phyloP scores from a whole-genome alignment of 208 protist genomes.

The Novymonas esmeraldas region DNA sequence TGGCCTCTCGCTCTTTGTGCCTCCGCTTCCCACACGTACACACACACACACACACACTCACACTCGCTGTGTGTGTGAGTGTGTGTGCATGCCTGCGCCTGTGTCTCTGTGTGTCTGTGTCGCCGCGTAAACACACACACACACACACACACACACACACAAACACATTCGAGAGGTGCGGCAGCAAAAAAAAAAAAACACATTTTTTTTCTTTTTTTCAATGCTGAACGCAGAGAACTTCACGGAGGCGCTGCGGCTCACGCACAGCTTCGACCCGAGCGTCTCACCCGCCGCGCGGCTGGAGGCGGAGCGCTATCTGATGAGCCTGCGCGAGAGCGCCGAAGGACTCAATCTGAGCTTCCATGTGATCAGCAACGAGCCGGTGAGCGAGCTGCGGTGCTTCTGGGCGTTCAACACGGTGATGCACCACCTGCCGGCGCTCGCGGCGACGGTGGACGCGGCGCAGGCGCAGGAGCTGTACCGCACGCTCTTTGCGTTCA shows the following conservation, averaged over 20 bases:
- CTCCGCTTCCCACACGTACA: too few relatives aligned
- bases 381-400: conserved; percentile 55
- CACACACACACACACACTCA: conserved; percentile 11
- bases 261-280: conserved; percentile 48
- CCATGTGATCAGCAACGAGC: conserved; percentile 74
- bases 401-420: conserved; percentile 90
- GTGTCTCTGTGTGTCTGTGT: too few relatives aligned
- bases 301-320: conserved; percentile 73
- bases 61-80: neutral
- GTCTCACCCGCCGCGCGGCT: conserved; percentile 42
- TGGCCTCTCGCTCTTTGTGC: too few relatives aligned
- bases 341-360: conserved; percentile 74
- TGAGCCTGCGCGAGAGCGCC: conserved; percentile 54
- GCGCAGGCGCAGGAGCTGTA: conserved; percentile 64
- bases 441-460: conserved; percentile 37
- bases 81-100: too few relatives aligned
- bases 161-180: neutral
- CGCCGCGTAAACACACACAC: conserved; percentile 9
- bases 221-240: conserved; percentile 54
- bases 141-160: conserved; percentile 1
- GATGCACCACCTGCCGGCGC: conserved; percentile 59
- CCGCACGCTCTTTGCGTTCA: conserved; percentile 67
- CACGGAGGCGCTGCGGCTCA: conserved; percentile 62
- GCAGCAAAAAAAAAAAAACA: neutral
- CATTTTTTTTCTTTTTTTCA: neutral